Evolutionary conservation across 768 basidiomycete species (phyloP), one percentile per base, ranked within the genome.

Genomic region (Amanita brunnescens): DNA sequence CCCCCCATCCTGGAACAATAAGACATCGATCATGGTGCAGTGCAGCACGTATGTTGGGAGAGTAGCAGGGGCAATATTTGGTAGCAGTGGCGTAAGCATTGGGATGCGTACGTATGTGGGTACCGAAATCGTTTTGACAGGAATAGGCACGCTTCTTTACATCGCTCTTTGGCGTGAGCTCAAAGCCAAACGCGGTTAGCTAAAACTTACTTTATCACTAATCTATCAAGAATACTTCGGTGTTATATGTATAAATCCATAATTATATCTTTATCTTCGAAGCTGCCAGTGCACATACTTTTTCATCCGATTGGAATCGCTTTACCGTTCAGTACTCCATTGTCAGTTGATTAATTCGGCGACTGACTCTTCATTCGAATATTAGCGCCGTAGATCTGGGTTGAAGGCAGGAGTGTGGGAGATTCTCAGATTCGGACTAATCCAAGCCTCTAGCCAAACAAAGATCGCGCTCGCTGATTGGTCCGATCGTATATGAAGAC

Each of bases 1-100:
- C 24, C 83, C 85, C 1, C 70, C 72, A 3, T 64, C 67, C 51
- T 85, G 80, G 79, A 85, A 83, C 58, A 69, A 71, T 24, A 68
- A 70, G 23, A 71, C 72, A 14, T 77, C 74, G 32, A 62, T 83
- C 62, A 74, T 70, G 8, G 81, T 87, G 37, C 84, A 85, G 60
- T 87, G 81, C 56, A 81, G 81, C 64, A 86, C 81, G 57, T 86
- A 79, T 58, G 63, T 68, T 1, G 83, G 85, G 18, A 71, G 83
- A 4, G 76, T 82, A 9, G 72, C 77, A 5, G 85, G 83, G 0
- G 81, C 83, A 5, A 67, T 87, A 26, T 81, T 81, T 73, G 85
- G 84, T 39, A 85, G 82, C 5, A 75, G 76, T 8, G 84, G 83
- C 16, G 67, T 73, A 6, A 64, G 69, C 49, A 72, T 81, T 6